Percentiles rank a stretch among this genome's conserved stretches.
Evolutionary conservation across 768 basidiomycete species (phyloP).

Genomic region (Suillus lakei): DNA sequence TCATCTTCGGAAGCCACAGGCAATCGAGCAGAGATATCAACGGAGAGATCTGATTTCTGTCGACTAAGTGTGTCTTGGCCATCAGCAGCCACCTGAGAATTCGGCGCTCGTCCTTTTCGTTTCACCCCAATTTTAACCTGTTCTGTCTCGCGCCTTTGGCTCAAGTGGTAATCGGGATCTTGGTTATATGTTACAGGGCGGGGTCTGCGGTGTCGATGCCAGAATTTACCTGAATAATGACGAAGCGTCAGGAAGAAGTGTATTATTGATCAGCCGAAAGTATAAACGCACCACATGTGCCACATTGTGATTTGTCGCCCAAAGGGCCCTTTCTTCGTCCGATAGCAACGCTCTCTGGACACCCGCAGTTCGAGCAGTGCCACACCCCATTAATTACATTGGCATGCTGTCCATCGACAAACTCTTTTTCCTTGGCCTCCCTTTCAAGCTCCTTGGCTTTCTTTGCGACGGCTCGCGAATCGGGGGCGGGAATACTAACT

Average conservation of each 20-base stretch:
- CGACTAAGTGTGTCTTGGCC: slow-evolving; percentile 61
- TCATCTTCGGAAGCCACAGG: slow-evolving; percentile 49
- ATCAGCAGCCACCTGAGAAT: slow-evolving; percentile 25
- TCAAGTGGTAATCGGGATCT: slow-evolving; percentile 71
- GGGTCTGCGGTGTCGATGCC: slow-evolving; percentile 84
- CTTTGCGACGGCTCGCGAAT: slow-evolving; percentile 59
- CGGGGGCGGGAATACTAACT: slow-evolving; percentile 40
- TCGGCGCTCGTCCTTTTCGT: slow-evolving; percentile 47
- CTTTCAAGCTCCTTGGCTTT: slow-evolving; percentile 75
- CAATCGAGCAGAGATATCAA: slow-evolving; percentile 39
- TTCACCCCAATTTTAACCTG: slow-evolving; percentile 54
- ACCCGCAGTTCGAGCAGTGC: slow-evolving; percentile 96
- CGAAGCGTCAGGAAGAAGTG: slow-evolving; percentile 11
- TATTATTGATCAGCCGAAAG: slow-evolving; percentile 11
- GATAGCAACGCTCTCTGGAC: slow-evolving; percentile 84
- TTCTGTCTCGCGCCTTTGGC: slow-evolving; percentile 60
- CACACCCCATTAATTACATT: slow-evolving; percentile 86
- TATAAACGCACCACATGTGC: slow-evolving; percentile 77
- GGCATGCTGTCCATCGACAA: slow-evolving; percentile 80
- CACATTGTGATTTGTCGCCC: slow-evolving; percentile 90
- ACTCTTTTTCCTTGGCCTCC: slow-evolving; percentile 85
- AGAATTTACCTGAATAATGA: slow-evolving; percentile 73
- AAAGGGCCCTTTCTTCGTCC: slow-evolving; percentile 89
- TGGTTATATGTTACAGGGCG: slow-evolving; percentile 82
- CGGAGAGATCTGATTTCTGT: slow-evolving; percentile 41